Evolutionary conservation across 257 asterid genomes (phyloP), one percentile per base, ranked within the genome.

Genomic region (Verbena officinalis): DNA sequence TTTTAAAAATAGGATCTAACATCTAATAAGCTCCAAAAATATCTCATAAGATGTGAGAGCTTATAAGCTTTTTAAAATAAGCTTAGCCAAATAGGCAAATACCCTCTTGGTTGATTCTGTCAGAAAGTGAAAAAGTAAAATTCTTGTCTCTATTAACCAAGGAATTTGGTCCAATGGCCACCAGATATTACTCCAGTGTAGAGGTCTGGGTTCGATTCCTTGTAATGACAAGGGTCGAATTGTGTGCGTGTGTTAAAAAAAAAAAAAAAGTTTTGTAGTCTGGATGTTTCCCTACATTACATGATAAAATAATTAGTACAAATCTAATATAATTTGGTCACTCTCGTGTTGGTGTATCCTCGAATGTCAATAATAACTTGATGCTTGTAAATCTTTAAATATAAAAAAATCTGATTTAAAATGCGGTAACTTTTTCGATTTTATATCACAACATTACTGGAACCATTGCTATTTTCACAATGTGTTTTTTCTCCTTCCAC

Each of bases 91-190:
- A n/a, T n/a, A n/a, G n/a, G n/a, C n/a, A n/a, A n/a, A n/a, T n/a
- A n/a, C n/a, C n/a, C n/a, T n/a, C n/a, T 45, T 45, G 16, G 30
- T 49, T 49, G 55, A 49, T 49, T 49, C 15, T 20, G 31, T n/a
- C 33, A 49, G 55, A 49, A 49, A 19, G 55, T 11, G 33, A 15
- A 21, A n/a, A 20, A 12, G 20, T 21, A 9, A 12, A 48, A 20
- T 20, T 7, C 31, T 49, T 20, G 6, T 19, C 11, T 49, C 55
- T 11, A 20, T 11, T 20, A 1, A n/a, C n/a, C n/a, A n/a, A n/a
- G n/a, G n/a, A n/a, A n/a, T n/a, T n/a, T n/a, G n/a, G n/a, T n/a
- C n/a, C n/a, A n/a, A n/a, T n/a, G n/a, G n/a, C n/a, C n/a, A n/a
- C n/a, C n/a, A n/a, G n/a, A n/a, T n/a, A n/a, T n/a, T n/a, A n/a